Conservation (phyloP, 768 basidiomycete species). For the Mycena filopes region DNA sequence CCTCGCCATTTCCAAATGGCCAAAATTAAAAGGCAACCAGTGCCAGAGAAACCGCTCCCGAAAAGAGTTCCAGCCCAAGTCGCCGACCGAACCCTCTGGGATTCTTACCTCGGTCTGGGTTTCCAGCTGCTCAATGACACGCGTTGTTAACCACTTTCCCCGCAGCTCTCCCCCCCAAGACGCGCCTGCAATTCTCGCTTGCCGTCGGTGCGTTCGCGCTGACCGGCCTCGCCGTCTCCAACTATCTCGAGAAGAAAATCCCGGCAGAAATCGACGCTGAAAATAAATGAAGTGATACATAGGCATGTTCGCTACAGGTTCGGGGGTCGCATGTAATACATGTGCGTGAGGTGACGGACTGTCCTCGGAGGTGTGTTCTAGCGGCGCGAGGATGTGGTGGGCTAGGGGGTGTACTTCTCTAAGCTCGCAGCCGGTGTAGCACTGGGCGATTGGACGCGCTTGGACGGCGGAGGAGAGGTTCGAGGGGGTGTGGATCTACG, state of each 20-base stretch:
- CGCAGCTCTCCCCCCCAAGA: slow-evolving; percentile 63
- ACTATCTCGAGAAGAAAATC: slow-evolving; percentile 59
- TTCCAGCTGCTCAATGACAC: slow-evolving; percentile 4
- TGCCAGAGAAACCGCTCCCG: slow-evolving; percentile 14
- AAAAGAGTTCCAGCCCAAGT: too few relatives aligned
- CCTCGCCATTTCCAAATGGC: neutral
- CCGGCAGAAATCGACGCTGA: slow-evolving; percentile 35
- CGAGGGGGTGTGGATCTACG: slow-evolving; percentile 48
- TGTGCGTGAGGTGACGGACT: slow-evolving; percentile 2
- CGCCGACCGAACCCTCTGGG: slow-evolving; percentile 49
- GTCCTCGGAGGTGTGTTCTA: neutral
- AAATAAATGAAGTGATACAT: slow-evolving; percentile 29
- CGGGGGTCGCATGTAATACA: slow-evolving; percentile 11
- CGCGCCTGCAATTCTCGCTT: slow-evolving; percentile 63
- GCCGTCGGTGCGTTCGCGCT: slow-evolving; percentile 58
- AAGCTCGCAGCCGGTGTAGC: slow-evolving; percentile 3
- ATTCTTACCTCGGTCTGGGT: slow-evolving; percentile 53
- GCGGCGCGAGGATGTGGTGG: neutral
- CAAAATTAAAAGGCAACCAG: slow-evolving; percentile 6
- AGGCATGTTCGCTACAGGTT: slow-evolving; percentile 2
- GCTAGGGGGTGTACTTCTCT: neutral
- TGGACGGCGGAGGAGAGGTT: slow-evolving; percentile 47
- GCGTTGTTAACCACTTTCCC: slow-evolving; percentile 24
- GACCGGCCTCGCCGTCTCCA: slow-evolving; percentile 59
- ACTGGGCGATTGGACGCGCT: slow-evolving; percentile 35